A percentile compares a stretch with the other conserved stretches of the same genome.
Conservation (phyloP, 805 yeast species). For the Wickerhamiella australiensis region DNA sequence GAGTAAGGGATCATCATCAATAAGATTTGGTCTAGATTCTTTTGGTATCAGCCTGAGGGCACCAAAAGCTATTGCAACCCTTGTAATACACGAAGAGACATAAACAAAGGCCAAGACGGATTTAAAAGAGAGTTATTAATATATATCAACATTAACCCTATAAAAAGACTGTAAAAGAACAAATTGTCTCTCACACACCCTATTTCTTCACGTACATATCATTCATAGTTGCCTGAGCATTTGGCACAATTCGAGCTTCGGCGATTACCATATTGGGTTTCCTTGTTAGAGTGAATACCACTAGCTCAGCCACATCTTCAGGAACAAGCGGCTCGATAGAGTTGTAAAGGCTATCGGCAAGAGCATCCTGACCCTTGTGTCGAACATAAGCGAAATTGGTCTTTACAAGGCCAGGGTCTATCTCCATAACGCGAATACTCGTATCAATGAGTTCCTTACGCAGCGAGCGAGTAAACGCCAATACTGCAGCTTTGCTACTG, state of each 20-base stretch:
- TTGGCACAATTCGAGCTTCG: neutral
- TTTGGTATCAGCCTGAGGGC: too few relatives aligned
- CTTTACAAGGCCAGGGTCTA: neutral
- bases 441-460: neutral
- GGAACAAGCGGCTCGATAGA: neutral
- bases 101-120: too few relatives aligned
- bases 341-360: neutral
- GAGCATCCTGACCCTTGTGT: neutral
- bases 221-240: neutral
- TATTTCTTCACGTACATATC: neutral
- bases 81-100: too few relatives aligned
- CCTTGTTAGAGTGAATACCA: neutral
- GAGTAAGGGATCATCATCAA: too few relatives aligned
- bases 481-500: neutral
- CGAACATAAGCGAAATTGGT: neutral
- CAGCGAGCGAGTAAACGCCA: neutral
- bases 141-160: too few relatives aligned
- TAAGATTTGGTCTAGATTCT: too few relatives aligned
- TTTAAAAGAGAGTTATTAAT: too few relatives aligned
- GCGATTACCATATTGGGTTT: neutral
- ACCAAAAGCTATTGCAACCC: too few relatives aligned
- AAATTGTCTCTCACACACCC: too few relatives aligned
- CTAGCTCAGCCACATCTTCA: neutral
- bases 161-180: too few relatives aligned
- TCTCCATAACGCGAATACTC: neutral